phyloP scores from a whole-genome alignment of 352 stramenopile species.

The Pythium rishiriense region DNA sequence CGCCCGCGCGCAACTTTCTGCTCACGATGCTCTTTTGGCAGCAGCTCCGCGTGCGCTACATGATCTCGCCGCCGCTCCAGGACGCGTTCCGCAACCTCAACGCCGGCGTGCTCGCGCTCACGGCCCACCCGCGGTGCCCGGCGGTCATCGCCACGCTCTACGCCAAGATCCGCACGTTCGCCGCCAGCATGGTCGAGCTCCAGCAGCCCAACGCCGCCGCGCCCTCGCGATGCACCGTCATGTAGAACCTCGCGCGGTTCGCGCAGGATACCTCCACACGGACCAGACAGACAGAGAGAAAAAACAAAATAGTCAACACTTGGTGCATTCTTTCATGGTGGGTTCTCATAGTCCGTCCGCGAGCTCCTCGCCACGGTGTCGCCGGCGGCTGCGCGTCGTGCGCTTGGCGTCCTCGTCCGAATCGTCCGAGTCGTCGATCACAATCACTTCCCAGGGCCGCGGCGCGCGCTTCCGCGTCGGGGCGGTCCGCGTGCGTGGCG shows the following conservation, averaged over 20 bases:
- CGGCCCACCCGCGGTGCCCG: conserved; percentile 72
- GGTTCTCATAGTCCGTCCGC: conserved; percentile 25
- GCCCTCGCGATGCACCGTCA: conserved; percentile 56
- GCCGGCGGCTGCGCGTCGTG: conserved; percentile 30
- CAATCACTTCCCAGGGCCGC: conserved; percentile 70
- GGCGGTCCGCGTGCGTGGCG: not conserved
- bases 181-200: conserved; percentile 67
- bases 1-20: conserved; percentile 83
- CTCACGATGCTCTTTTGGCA: conserved; percentile 90
- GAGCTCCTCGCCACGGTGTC: conserved; percentile 17
- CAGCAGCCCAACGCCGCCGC: conserved; percentile 37
- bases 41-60: conserved; percentile 89
- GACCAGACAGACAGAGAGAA: not conserved
- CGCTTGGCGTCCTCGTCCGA: conserved; percentile 24
- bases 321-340: not conserved
- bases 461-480: conserved; percentile 36
- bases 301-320: not conserved
- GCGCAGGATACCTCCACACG: no score
- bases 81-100: conserved; percentile 80
- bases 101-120: conserved; percentile 50
- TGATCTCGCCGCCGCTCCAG: conserved; percentile 87
- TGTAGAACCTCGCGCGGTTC: conserved; percentile 50
- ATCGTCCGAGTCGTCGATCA: conserved; percentile 74
- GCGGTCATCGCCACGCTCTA: conserved; percentile 54
- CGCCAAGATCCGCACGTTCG: conserved; percentile 68